phyloP scores from a whole-genome alignment of 192 early-diverging fungal genomes.

The Bifiguratus adelaidae region DNA sequence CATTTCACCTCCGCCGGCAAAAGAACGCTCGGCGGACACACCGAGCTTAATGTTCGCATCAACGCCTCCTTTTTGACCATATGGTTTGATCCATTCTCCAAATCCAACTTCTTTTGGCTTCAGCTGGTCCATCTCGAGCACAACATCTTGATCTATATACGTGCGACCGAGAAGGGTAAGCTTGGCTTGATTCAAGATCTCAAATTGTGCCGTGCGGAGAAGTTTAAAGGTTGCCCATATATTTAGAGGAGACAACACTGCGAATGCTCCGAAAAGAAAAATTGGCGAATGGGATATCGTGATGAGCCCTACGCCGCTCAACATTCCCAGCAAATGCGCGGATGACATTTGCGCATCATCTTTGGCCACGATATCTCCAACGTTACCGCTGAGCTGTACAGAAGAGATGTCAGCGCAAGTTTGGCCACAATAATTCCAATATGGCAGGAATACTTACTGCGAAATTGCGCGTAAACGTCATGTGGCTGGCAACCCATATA shows the following conservation, averaged over 20 bases:
- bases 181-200: conserved; percentile 53
- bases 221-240: conserved; percentile 37
- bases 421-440: background rate
- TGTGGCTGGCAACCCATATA: conserved; percentile 58
- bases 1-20: conserved; percentile 23
- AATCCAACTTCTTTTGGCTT: conserved; percentile 33
- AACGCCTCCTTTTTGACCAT: conserved; percentile 12
- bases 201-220: conserved; percentile 48
- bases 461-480: conserved; percentile 62
- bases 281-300: conserved; percentile 37
- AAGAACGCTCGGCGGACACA: conserved; percentile 28
- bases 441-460: conserved; percentile 20
- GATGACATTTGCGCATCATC: conserved; percentile 63
- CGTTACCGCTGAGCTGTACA: conserved; percentile 44
- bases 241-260: conserved; percentile 41
- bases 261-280: conserved; percentile 44
- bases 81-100: conserved; percentile 46
- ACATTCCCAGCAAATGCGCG: conserved; percentile 50
- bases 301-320: conserved; percentile 42
- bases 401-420: background rate
- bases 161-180: conserved; percentile 32
- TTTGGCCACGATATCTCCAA: conserved; percentile 62
- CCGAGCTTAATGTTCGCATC: conserved; percentile 31
- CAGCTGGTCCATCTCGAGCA: conserved; percentile 28
- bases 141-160: conserved; percentile 34